Percentiles rank a stretch among this genome's conserved stretches.
These are phyloP conservation scores for Fusarium brevicatenulatum DNA, from an alignment of 2,329 filamentous ascomycete genomes.

Conservation along the genomic window DNA sequence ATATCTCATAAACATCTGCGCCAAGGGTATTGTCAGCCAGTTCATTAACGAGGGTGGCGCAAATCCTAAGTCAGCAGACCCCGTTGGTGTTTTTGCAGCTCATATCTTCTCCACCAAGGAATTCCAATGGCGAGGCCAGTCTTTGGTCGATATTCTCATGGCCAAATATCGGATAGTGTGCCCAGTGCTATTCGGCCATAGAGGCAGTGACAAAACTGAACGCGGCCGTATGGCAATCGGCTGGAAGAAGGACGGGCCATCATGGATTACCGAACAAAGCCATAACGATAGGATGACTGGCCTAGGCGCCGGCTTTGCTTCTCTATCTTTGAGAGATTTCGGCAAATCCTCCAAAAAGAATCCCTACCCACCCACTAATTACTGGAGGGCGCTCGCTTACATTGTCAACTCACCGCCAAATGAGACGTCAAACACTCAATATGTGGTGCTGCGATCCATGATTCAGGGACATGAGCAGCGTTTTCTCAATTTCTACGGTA, in stretches of 20 bases:
- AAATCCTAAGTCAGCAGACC: slow-evolving; percentile 74
- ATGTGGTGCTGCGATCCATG: slow-evolving; percentile 75
- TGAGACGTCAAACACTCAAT: slow-evolving; percentile 78
- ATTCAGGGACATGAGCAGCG: slow-evolving; percentile 77
- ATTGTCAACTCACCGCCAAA: slow-evolving; percentile 79
- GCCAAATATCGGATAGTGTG: slow-evolving; percentile 84
- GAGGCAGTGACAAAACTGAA: slow-evolving; percentile 78
- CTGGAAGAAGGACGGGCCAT: slow-evolving; percentile 72
- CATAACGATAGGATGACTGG: slow-evolving; percentile 88
- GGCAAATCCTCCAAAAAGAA: slow-evolving; percentile 73
- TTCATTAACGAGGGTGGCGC: slow-evolving; percentile 74
- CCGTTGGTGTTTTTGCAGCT: slow-evolving; percentile 80
- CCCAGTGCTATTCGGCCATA: slow-evolving; percentile 86
- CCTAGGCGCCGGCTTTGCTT: slow-evolving; percentile 83
- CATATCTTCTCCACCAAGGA: slow-evolving; percentile 77
- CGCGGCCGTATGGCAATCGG: slow-evolving; percentile 75
- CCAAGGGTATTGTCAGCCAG: slow-evolving; percentile 77
- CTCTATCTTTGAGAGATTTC: slow-evolving; percentile 86
- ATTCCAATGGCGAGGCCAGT: slow-evolving; percentile 73
- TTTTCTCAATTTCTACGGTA: slow-evolving; percentile 85
- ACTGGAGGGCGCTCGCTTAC: slow-evolving; percentile 81
- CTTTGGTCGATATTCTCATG: slow-evolving; percentile 84
- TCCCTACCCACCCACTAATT: slow-evolving; percentile 80
- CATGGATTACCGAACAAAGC: slow-evolving; percentile 73
- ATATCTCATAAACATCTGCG: slow-evolving; percentile 80